phyloP scores from a whole-genome alignment of 2,329 filamentous ascomycete genomes.

The Monilinia fructicola region DNA sequence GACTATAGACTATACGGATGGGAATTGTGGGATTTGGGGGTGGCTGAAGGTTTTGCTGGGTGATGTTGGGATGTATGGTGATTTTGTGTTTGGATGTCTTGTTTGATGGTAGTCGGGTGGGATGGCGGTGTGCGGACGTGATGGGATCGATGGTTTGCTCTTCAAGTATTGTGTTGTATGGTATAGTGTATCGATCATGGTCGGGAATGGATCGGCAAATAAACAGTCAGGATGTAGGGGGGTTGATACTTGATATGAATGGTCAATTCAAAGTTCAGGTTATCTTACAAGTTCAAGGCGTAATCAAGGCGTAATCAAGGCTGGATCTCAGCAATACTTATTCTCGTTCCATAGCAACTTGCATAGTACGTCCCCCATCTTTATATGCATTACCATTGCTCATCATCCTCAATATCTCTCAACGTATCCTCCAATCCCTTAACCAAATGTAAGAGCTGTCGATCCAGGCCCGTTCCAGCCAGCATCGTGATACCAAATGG shows the following conservation, averaged over 20 bases:
- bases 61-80: too few relatives aligned
- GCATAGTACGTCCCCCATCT: not conserved
- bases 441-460: slow-evolving; percentile 43
- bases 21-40: too few relatives aligned
- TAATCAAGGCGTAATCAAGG: not conserved
- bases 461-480: slow-evolving; percentile 45
- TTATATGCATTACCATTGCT: not conserved
- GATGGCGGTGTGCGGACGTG: too few relatives aligned
- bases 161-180: not conserved
- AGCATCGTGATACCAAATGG: slow-evolving; percentile 49
- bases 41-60: too few relatives aligned
- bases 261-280: not conserved
- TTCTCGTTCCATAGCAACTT: not conserved
- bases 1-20: too few relatives aligned
- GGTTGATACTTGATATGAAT: not conserved
- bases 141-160: not conserved
- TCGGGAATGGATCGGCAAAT: too few relatives aligned
- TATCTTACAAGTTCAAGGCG: not conserved
- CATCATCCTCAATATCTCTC: not conserved
- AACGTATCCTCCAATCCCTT: slow-evolving; percentile 30
- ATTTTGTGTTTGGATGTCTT: too few relatives aligned
- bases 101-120: too few relatives aligned
- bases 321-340: not conserved
- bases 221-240: not conserved
- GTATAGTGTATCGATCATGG: too few relatives aligned